phyloP scores from a whole-genome alignment of 805 yeast species.

The Candida takata region DNA sequence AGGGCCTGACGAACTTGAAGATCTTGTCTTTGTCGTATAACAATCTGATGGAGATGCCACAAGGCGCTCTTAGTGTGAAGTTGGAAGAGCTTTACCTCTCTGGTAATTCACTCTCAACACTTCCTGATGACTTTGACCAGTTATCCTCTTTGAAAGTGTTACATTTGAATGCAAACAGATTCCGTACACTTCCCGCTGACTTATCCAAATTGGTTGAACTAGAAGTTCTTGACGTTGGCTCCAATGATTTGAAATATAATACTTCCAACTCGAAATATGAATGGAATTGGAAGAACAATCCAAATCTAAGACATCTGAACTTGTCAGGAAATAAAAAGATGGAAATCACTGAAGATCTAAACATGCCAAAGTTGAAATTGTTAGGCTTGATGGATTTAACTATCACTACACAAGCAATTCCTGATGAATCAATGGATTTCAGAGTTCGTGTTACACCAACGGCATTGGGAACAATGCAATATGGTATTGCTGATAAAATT shows the following conservation, averaged over 20 bases:
- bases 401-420: conserved; percentile 77
- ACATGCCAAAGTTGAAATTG: conserved; percentile 62
- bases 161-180: conserved; percentile 74
- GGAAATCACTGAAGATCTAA: conserved; percentile 79
- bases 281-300: conserved; percentile 95
- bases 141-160: conserved; percentile 53
- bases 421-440: conserved; percentile 76
- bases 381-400: conserved; percentile 95
- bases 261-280: conserved; percentile 93
- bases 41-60: conserved; percentile 73
- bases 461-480: conserved; percentile 60
- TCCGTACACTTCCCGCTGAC: conserved; percentile 86
- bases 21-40: conserved; percentile 77
- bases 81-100: conserved; percentile 67
- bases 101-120: conserved; percentile 71
- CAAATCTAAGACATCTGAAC: conserved; percentile 68
- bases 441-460: conserved; percentile 91
- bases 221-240: conserved; percentile 79
- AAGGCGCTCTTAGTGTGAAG: conserved; percentile 53
- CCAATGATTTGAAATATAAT: conserved; percentile 84
- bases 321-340: conserved; percentile 89
- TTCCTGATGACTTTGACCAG: conserved; percentile 77
- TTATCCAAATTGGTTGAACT: conserved; percentile 59
- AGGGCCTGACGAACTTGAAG: conserved; percentile 50
- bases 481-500: conserved; percentile 87